Conservation (phyloP, 306 rosid species). For the Cucurbita pepo region DNA sequence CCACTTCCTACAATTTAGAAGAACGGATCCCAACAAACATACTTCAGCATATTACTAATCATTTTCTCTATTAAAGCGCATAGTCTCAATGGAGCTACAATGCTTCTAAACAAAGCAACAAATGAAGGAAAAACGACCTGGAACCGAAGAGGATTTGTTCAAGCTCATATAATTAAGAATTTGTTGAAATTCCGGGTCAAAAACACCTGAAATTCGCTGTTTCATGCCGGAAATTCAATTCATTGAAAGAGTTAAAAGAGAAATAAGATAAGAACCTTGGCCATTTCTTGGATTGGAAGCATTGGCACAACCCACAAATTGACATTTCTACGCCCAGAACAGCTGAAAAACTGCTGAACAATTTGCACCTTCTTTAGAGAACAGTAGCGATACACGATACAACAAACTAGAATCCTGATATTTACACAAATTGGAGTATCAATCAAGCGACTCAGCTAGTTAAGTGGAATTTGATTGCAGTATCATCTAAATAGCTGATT, state of each 20-base stretch:
- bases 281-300: slow-evolving; percentile 28
- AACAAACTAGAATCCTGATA: not conserved
- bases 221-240: slow-evolving; percentile 1
- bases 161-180: slow-evolving; percentile 62
- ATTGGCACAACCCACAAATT: slow-evolving; percentile 24
- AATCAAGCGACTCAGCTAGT: not conserved
- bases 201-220: slow-evolving; percentile 17
- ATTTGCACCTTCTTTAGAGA: not conserved
- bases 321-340: slow-evolving; percentile 12
- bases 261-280: slow-evolving; percentile 17
- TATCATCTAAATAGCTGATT: not conserved
- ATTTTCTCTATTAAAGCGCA: not conserved
- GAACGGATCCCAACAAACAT: not conserved
- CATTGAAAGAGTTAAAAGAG: not conserved
- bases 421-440: not conserved
- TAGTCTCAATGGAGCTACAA: not conserved
- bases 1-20: not conserved
- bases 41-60: not conserved
- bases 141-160: slow-evolving; percentile 75
- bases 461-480: not conserved
- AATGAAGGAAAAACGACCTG: slow-evolving; percentile 22
- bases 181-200: slow-evolving; percentile 69
- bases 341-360: slow-evolving; percentile 10
- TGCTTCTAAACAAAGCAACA: not conserved
- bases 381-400: not conserved